Base-by-base conservation (phyloP, 2,329 filamentous ascomycete species). In the Colletotrichum salicis region DNA sequence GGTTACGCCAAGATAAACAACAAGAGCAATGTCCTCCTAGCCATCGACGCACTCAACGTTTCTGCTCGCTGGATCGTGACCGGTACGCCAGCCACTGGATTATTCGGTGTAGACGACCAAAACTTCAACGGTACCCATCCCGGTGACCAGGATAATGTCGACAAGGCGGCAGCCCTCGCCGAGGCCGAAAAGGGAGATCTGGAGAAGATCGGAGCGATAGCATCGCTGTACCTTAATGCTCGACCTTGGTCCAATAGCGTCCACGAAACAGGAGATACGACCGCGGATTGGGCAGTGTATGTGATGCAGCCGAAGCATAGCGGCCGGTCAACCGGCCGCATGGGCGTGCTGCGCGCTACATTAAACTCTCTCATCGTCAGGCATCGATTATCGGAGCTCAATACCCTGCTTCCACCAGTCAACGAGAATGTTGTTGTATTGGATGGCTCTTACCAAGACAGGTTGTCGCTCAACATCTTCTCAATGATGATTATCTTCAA, bases 1-100 rank as follows among this genome's bases (percentile, higher is more conserved):
- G 94, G 94, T 0, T 92, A 93, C 48, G 89, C 88, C 0, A 87
- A 82, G 2, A 80, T 82, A 6, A 84, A 84, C 11, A 85, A 84
- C 63, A 89, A 86, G 75, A 94, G 90, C 56, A 85, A 87, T 52
- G 76, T 90, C 5, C 82, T 89, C 24, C 78, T 83, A 2, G 84
- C 86, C 2, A 79, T 91, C 1, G 86, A 91, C 22, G 79, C 79
- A 13, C 79, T 92, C n/a, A 82, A 86, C 12, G 83, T 94, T 19
- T 91, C 94, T 58, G 89, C 94, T 22, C 90, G 93, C 11, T 98
- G 96, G 96, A 90, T 97, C 4, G 92, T 97, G 0, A 97, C 94
- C 1, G 96, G 96, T 67, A 98, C 96, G 0, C 96, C 96, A 2
- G 94, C 95, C 0, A 92, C 91, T 73, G 94, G 95, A 11, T 84